A percentile compares a stretch with the other conserved stretches of the same genome.
These are phyloP conservation scores for Heterobasidion occidentale DNA, from an alignment of 1,284 basidiomycete genomes.

Conservation along the genomic window DNA sequence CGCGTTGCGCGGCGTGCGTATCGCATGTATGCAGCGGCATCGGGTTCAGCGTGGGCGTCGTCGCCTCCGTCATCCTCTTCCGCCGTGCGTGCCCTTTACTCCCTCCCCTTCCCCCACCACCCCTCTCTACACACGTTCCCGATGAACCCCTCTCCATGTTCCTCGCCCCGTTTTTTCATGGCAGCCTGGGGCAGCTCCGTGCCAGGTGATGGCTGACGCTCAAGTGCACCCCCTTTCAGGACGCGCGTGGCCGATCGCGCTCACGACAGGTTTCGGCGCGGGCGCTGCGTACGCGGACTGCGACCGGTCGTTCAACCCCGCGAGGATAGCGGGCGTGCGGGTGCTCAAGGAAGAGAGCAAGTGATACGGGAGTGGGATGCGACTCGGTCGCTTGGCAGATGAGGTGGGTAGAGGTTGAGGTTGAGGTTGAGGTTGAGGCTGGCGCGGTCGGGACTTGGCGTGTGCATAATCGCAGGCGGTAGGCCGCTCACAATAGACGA, in stretches of 20 bases:
- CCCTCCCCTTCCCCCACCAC: neutral
- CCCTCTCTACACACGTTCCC: neutral
- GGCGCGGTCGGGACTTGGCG: neutral
- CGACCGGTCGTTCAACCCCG: conserved; percentile 93
- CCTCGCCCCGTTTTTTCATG: neutral
- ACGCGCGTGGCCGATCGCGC: conserved; percentile 93
- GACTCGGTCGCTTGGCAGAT: neutral
- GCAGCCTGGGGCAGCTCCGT: no score
- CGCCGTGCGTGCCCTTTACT: conserved; percentile 60
- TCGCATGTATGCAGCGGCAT: conserved; percentile 64
- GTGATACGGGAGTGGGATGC: neutral
- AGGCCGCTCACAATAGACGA: no score
- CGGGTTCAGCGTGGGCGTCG: conserved; percentile 91
- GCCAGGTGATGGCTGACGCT: no score
- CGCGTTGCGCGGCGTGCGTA: conserved; percentile 9
- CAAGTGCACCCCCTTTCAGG: conserved; percentile 41
- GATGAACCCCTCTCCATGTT: neutral
- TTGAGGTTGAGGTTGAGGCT: neutral
- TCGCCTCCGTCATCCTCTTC: conserved; percentile 93
- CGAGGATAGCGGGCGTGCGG: conserved; percentile 85
- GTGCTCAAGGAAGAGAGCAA: conserved; percentile 33
- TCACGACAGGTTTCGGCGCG: conserved; percentile 86
- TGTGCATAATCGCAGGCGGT: neutral
- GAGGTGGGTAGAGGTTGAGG: neutral
- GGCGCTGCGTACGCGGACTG: conserved; percentile 93